phyloP scores from a whole-genome alignment of 2,329 filamentous ascomycete species.

The Ploettnerulaceae sp. region DNA sequence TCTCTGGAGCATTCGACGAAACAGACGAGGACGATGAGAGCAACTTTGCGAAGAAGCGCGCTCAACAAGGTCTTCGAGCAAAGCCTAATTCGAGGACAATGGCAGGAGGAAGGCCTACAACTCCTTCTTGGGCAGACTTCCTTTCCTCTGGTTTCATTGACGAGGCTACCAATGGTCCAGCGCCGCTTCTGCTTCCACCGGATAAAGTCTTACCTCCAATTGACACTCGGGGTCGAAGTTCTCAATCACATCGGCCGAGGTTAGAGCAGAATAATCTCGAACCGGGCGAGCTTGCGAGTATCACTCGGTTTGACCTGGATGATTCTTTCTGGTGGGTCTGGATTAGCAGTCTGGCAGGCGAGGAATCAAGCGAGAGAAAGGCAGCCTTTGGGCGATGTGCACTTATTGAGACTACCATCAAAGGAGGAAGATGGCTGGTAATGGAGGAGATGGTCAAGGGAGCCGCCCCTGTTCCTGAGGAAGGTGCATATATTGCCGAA shows the following conservation, averaged over 20 bases:
- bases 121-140: conserved; percentile 97
- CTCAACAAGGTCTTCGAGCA: conserved; percentile 52
- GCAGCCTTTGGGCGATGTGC: conserved; percentile 92
- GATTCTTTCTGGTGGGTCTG: conserved; percentile 99
- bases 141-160: conserved; percentile 89
- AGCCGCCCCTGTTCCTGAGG: conserved; percentile 76
- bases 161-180: conserved; percentile 55
- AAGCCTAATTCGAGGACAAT: conserved; percentile 63
- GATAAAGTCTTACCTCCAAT: conserved; percentile 90
- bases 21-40: conserved; percentile 52
- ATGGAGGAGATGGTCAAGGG: conserved; percentile 97
- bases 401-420: conserved; percentile 81
- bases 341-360: conserved; percentile 92
- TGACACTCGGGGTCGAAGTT: conserved; percentile 72
- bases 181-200: conserved; percentile 76
- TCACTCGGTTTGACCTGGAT: conserved; percentile 78
- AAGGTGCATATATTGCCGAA: conserved; percentile 85
- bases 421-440: conserved; percentile 80
- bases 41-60: conserved; percentile 35
- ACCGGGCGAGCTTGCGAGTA: conserved; percentile 91
- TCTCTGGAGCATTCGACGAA: conserved; percentile 70
- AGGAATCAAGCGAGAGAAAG: conserved; percentile 82
- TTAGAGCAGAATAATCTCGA: conserved; percentile 70
- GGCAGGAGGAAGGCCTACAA: conserved; percentile 68
- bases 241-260: conserved; percentile 73